phyloP scores from a whole-genome alignment of 495 filamentous ascomycete genomes.

The Geoglossum glabrum region DNA sequence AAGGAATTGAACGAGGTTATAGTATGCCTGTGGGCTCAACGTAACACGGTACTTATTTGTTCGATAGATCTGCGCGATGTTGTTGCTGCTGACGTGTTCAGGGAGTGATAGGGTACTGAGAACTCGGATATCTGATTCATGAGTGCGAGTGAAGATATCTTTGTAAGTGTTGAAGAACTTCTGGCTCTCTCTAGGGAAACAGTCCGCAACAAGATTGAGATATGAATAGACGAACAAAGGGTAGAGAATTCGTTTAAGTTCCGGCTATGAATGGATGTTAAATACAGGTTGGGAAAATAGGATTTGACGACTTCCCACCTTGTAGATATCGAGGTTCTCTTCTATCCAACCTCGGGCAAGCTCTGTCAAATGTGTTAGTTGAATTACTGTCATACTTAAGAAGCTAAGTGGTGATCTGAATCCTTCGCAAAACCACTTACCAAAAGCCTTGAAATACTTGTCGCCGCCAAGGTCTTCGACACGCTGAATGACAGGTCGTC shows the following conservation, averaged over 20 bases:
- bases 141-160: slow-evolving; percentile 47
- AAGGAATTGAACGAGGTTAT: slow-evolving; percentile 66
- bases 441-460: slow-evolving; percentile 56
- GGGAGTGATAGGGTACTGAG: slow-evolving; percentile 50
- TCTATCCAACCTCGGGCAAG: slow-evolving; percentile 67
- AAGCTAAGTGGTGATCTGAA: neutral
- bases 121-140: slow-evolving; percentile 52
- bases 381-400: neutral
- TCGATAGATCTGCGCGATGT: slow-evolving; percentile 53
- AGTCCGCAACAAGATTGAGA: slow-evolving; percentile 57
- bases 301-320: slow-evolving; percentile 28
- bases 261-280: slow-evolving; percentile 33
- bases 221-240: slow-evolving; percentile 89
- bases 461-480: slow-evolving; percentile 48
- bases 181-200: slow-evolving; percentile 46
- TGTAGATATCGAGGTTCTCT: slow-evolving; percentile 80
- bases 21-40: slow-evolving; percentile 57
- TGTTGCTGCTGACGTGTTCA: slow-evolving; percentile 53
- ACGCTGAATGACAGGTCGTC: slow-evolving; percentile 37
- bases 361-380: slow-evolving; percentile 18
- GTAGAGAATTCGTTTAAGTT: slow-evolving; percentile 70
- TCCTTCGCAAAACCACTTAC: slow-evolving; percentile 18
- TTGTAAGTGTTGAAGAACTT: slow-evolving; percentile 48
- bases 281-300: neutral
- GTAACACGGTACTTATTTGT: slow-evolving; percentile 74